Conservation (phyloP, 345 rosid species). For the Trapa incisa region DNA sequence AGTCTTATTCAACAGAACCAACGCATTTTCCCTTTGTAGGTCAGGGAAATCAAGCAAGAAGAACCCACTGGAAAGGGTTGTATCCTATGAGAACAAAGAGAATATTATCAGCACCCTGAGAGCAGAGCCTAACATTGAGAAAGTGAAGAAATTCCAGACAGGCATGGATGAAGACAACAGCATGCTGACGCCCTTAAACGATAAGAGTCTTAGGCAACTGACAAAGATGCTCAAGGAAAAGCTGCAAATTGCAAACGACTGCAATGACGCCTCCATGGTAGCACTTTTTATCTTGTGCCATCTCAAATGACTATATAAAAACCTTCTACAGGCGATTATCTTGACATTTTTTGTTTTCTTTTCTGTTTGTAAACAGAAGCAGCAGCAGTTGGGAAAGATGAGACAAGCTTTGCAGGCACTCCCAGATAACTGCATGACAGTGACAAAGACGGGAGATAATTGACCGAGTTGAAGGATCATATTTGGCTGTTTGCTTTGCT, state of each 20-base stretch:
- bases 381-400: neutral
- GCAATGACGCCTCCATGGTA: neutral
- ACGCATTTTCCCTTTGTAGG: conserved; percentile 6
- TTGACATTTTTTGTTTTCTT: neutral
- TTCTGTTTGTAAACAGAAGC: neutral
- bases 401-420: conserved; percentile 8
- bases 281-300: too few relatives aligned
- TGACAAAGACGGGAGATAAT: neutral
- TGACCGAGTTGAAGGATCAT: neutral
- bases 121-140: conserved; percentile 3
- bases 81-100: conserved; percentile 4
- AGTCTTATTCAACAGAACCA: conserved; percentile 7
- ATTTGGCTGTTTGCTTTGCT: too few relatives aligned
- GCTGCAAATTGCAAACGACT: neutral
- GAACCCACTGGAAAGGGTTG: neutral
- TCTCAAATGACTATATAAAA: too few relatives aligned
- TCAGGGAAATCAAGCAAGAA: conserved; percentile 7
- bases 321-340: too few relatives aligned
- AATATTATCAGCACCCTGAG: neutral
- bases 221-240: conserved; percentile 13
- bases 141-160: neutral
- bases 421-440: neutral
- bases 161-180: neutral
- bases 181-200: neutral
- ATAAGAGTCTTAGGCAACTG: conserved; percentile 14